phyloP scores from a whole-genome alignment of 306 rosid species.

The Pyrus pyrifolia region DNA sequence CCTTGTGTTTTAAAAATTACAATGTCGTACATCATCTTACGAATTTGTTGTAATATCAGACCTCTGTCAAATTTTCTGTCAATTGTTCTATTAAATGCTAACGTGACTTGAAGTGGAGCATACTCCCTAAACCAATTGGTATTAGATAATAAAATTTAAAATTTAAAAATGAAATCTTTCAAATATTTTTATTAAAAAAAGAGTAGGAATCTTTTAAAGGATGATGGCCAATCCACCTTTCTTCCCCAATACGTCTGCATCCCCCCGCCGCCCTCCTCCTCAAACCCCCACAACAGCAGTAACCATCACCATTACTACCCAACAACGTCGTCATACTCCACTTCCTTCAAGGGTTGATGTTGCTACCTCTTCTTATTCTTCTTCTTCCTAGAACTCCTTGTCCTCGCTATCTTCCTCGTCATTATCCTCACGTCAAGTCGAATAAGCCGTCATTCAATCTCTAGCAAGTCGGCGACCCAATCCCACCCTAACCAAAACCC shows the following conservation, averaged over 20 bases:
- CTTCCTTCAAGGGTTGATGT: slow-evolving; percentile 79
- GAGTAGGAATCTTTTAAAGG: no score
- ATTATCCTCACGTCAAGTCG: slow-evolving; percentile 31
- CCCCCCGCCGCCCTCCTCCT: background rate
- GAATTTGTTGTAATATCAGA: no score
- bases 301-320: slow-evolving; percentile 22
- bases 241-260: background rate
- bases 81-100: no score
- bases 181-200: no score
- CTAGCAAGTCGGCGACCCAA: slow-evolving; percentile 56
- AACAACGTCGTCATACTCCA: slow-evolving; percentile 25
- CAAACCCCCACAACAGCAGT: background rate
- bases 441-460: slow-evolving; percentile 92
- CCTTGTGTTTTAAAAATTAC: no score
- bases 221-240: no score
- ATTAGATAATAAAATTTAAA: no score
- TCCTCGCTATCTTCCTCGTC: slow-evolving; percentile 33
- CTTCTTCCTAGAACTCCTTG: slow-evolving; percentile 69
- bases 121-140: no score
- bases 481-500: slow-evolving; percentile 8
- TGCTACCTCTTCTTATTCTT: slow-evolving; percentile 83
- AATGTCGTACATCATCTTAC: no score
- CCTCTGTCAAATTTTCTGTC: no score
- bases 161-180: no score
- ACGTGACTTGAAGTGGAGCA: rapidly evolving